Percentiles rank a stretch among this genome's conserved stretches.
Conservation (phyloP, 2,329 filamentous ascomycete species). For the Keithomyces neogunnii region DNA sequence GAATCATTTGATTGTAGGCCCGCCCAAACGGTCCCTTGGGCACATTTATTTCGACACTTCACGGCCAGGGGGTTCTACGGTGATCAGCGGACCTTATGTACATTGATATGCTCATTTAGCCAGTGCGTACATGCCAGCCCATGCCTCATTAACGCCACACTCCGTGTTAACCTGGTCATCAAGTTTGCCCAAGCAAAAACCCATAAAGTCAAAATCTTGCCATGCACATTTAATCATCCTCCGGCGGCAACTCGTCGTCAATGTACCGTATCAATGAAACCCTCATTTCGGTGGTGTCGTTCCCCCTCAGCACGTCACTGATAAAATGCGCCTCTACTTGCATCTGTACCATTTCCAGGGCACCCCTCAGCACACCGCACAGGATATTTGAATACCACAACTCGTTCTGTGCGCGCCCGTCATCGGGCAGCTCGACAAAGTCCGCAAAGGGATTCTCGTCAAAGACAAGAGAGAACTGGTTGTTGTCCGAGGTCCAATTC, state of each 20-base stretch:
- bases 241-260: constrained; percentile 92
- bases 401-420: constrained; percentile 90
- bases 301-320: constrained; percentile 83
- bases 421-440: constrained; percentile 94
- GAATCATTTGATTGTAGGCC: no score
- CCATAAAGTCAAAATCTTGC: background rate
- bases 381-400: constrained; percentile 98
- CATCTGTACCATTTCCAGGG: constrained; percentile 99
- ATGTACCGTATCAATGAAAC: constrained; percentile 89
- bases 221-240: constrained; percentile 64
- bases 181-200: background rate
- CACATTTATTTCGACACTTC: no score
- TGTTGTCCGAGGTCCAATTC: constrained; percentile 94
- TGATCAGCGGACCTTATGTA: background rate
- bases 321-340: constrained; percentile 96
- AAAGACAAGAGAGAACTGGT: constrained; percentile 91
- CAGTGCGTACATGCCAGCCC: background rate
- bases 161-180: background rate
- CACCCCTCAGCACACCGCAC: constrained; percentile 83
- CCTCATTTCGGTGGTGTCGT: constrained; percentile 96
- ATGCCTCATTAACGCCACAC: background rate
- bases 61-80: no score
- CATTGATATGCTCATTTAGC: background rate
- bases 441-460: constrained; percentile 96
- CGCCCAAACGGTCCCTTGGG: no score